These are phyloP conservation scores for Capronia coronata DNA, from an alignment of 2,329 filamentous ascomycete species.

Conservation along the genomic window DNA sequence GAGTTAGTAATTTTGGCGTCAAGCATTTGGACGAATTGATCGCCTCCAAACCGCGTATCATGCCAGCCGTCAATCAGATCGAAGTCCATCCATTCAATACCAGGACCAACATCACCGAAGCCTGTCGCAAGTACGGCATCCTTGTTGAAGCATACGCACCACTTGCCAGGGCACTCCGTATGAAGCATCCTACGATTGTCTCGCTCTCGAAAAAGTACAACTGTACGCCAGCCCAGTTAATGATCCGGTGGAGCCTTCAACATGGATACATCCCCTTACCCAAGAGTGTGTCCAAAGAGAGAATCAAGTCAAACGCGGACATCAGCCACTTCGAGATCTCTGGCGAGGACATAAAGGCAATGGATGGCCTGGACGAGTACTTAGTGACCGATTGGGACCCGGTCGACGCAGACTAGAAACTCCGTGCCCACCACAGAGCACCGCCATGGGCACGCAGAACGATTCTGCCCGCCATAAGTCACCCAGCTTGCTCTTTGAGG, in stretches of 20 bases:
- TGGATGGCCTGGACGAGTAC: slow-evolving; percentile 64
- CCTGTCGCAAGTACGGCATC: slow-evolving; percentile 61
- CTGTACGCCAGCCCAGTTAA: slow-evolving; percentile 65
- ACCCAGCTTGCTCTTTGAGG: too few relatives aligned
- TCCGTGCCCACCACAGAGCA: background rate
- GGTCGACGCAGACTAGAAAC: slow-evolving; percentile 22
- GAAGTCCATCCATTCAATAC: slow-evolving; percentile 70
- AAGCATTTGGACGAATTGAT: slow-evolving; percentile 68
- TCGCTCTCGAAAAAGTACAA: slow-evolving; percentile 60
- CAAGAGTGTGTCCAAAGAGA: slow-evolving; percentile 59
- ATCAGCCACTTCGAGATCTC: slow-evolving; percentile 41
- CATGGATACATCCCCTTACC: slow-evolving; percentile 66
- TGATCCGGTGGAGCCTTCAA: slow-evolving; percentile 73
- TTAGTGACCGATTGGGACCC: slow-evolving; percentile 60
- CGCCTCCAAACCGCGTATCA: slow-evolving; percentile 53
- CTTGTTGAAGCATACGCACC: slow-evolving; percentile 74
- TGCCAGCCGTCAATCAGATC: slow-evolving; percentile 70
- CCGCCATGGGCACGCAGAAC: too few relatives aligned
- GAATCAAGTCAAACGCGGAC: slow-evolving; percentile 60
- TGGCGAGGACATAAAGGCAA: slow-evolving; percentile 34
- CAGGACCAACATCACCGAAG: slow-evolving; percentile 57
- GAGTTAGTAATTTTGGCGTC: slow-evolving; percentile 73
- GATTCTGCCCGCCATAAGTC: too few relatives aligned
- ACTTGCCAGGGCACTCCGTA: slow-evolving; percentile 62
- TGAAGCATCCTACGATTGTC: slow-evolving; percentile 60